Base-by-base conservation (phyloP, 495 filamentous ascomycete genomes). In the Terfezia boudieri region DNA sequence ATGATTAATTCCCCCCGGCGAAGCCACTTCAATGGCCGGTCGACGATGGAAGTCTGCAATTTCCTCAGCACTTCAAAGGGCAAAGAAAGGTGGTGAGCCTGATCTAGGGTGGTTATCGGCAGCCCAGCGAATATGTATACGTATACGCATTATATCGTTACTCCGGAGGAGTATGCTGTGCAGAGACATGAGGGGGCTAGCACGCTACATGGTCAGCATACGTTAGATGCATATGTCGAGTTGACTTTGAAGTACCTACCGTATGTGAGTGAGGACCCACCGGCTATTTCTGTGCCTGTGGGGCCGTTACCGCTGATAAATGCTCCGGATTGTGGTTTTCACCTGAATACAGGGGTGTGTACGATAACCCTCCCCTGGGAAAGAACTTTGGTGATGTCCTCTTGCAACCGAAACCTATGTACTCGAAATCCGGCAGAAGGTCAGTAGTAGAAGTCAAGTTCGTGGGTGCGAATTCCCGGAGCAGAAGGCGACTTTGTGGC, bases 121-220 rank as follows among this genome's bases (percentile, higher is more conserved):
- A 86, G 84, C 0, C 90, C 89, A 5, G 84, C 88, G 9, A 98
- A 98, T 67, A 86, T 76, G 60, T 98, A 98, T 66, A 86, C 76
- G 60, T 98, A 98, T 66, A 86, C 90, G 12, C 90, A 98, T 65
- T 98, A 98, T 67, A 92, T 94, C 67, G 69, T 85, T 9, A 98
- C 90, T 0, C 78, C 86, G 60, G 86, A 95, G 65, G 90, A 98
- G 63, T 98, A 95, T 64, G 66, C 67, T 14, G 76, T 88, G 53
- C 90, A 98, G 67, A 79, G 90, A 51, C 95, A 95, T 68, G 90
- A 98, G 69, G 90, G 90, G 51, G 90, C 86, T 14, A 92, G 84
- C 26, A 98, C 90, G 4, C 77, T 95, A 32, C 94, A 93, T 68
- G 90, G 90, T 0, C 85, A 84, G n/a, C 80, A 88, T 62, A 93